Evolutionary conservation across 31 red algal genomes (phyloP).

Genomic region (Porphyra umbilicalis): DNA sequence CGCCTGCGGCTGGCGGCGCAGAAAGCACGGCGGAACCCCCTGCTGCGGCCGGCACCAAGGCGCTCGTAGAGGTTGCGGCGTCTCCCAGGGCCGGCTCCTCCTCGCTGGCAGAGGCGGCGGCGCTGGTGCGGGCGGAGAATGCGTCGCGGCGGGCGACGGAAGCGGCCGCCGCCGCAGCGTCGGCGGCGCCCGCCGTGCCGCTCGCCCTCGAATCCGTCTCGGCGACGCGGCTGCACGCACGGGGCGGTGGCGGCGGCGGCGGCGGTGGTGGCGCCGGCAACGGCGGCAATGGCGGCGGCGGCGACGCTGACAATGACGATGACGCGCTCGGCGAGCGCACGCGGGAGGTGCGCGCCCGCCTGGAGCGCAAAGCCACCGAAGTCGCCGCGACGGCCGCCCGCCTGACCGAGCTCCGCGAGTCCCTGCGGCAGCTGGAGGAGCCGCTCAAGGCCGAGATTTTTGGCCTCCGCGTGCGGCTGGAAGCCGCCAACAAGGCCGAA

Average conservation of each 20-base stretch:
- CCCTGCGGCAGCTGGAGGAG: slow-evolving; percentile 63
- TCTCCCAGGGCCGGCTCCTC: neutral
- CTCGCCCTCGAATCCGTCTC: neutral
- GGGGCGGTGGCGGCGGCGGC: neutral
- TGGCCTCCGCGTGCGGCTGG: slow-evolving; percentile 38
- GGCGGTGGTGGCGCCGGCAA: neutral
- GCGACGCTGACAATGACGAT: slow-evolving; percentile 44
- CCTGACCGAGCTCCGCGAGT: slow-evolving; percentile 41
- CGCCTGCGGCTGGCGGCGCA: neutral
- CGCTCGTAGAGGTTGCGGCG: neutral
- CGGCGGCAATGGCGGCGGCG: slow-evolving; percentile 1
- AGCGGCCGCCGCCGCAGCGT: neutral
- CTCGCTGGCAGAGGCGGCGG: neutral
- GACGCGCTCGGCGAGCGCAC: slow-evolving; percentile 52
- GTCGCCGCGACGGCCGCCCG: slow-evolving; percentile 34
- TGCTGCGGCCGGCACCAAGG: neutral
- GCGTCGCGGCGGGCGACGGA: neutral
- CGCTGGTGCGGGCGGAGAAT: neutral
- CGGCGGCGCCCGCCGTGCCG: neutral
- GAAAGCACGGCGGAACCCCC: neutral
- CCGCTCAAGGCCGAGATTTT: slow-evolving; percentile 82
- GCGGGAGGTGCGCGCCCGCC: slow-evolving; percentile 31
- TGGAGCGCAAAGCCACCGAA: slow-evolving; percentile 44
- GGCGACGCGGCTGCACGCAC: neutral
- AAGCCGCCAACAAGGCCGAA: slow-evolving; percentile 53